Conservation (phyloP, 306 rosid species). For the Ochetophila trinervis region DNA sequence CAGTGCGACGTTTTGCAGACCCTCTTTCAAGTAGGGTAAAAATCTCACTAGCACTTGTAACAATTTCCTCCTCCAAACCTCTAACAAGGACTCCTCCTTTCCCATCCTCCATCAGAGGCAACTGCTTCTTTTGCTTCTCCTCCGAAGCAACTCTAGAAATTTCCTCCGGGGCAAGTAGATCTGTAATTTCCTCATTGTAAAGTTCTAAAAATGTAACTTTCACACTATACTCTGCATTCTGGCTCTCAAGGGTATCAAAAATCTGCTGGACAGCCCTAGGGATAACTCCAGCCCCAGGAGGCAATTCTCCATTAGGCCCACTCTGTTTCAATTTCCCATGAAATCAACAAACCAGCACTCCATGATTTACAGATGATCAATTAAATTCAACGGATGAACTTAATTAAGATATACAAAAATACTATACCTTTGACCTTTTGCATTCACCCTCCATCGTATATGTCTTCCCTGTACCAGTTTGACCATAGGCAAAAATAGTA, state of each 20-base stretch:
- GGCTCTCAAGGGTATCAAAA: constrained; percentile 88
- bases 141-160: constrained; percentile 58
- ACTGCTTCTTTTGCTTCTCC: constrained; percentile 85
- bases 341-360: not conserved
- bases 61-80: constrained; percentile 92
- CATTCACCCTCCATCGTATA: constrained; percentile 97
- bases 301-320: constrained; percentile 88
- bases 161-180: constrained; percentile 92
- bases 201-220: constrained; percentile 89
- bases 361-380: not conserved
- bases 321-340: constrained; percentile 36
- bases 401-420: not conserved
- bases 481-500: constrained; percentile 91
- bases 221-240: constrained; percentile 88
- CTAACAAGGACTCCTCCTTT: constrained; percentile 96
- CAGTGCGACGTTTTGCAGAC: constrained; percentile 91
- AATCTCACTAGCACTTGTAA: constrained; percentile 83
- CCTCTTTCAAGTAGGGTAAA: constrained; percentile 89
- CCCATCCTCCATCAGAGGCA: constrained; percentile 97
- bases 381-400: not conserved
- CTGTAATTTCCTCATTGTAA: constrained; percentile 92
- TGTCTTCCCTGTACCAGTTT: constrained; percentile 93
- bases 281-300: constrained; percentile 84
- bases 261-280: constrained; percentile 94
- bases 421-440: constrained; percentile 74